Base-by-base conservation (phyloP, 2,329 filamentous ascomycete species). In the Diaporthe amygdali region DNA sequence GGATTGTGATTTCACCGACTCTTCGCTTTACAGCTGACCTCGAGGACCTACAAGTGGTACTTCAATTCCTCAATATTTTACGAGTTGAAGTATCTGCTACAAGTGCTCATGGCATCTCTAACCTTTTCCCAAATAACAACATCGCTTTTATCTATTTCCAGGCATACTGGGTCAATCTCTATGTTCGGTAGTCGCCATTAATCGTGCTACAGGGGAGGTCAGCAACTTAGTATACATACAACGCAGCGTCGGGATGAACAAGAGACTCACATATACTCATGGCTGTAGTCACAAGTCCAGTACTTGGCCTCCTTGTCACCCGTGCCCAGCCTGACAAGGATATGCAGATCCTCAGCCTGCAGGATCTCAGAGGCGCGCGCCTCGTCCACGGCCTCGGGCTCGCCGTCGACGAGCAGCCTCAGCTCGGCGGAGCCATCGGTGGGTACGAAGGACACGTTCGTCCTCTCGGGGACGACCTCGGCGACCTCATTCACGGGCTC, bases 281-380 rank as follows among this genome's bases (percentile, higher is more conserved):
- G 93, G 78, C 92, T 94, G 76, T 95, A 94, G 80, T 97, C 94
- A 78, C 94, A 96, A 47, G 94, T 96, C 91, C 93, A 96, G 80
- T 94, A 94, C 6, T 91, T 89, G 1, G 92, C 91, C 79, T 92
- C 89, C 78, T 91, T 87, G 41, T 87, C 84, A 49, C 90, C 91
- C 55, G 92, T 93, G 32, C 93, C 93, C 68, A 97, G 79, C 71
- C 87, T 87, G 6, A 97, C 92, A 46, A 93, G 80, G 73, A 97
- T 95, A 82, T 96, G 93, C 73, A 96, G 81, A 78, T 96, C 92
- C 79, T 95, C 93, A 74, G 90, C 88, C 76, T 93, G 90, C 64
- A 97, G 81, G 68, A 97, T 95, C 85, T 95, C 88, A 34, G 91
- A 91, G 17, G 94, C 94, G 22, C 94, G 86, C 66, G 84, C 85